Evolutionary conservation across 2,329 filamentous ascomycete genomes (phyloP).

Genomic region (Trichoderma pleuroti): DNA sequence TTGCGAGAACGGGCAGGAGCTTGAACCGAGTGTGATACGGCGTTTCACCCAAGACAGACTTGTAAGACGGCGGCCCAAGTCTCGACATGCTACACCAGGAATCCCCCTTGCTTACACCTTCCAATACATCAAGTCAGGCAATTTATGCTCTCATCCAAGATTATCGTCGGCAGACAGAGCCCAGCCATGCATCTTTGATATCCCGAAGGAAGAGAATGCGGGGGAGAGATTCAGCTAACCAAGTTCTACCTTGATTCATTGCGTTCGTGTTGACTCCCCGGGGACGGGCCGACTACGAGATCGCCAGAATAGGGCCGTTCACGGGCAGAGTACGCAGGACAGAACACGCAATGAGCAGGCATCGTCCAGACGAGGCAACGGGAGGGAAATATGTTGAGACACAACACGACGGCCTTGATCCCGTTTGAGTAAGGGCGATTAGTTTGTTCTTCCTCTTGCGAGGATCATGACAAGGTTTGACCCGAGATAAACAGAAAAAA

Average conservation of each 20-base stretch:
- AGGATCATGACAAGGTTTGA: constrained; percentile 1
- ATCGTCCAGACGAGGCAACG: neutral
- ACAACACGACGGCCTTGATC: neutral
- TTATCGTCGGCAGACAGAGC: neutral
- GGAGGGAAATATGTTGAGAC: neutral
- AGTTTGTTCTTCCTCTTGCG: neutral
- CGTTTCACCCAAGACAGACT: neutral
- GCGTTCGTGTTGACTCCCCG: neutral
- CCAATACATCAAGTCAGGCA: neutral
- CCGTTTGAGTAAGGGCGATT: neutral
- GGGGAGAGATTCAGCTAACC: neutral
- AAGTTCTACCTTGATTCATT: neutral
- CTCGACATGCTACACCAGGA: neutral
- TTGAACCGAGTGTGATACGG: neutral
- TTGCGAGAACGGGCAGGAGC: constrained; percentile 3
- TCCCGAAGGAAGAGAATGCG: neutral
- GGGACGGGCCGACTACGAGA: constrained; percentile 12
- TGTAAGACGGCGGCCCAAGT: neutral
- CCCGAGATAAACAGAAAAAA: neutral
- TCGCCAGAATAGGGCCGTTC: constrained; percentile 4
- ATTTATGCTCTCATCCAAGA: too few relatives aligned
- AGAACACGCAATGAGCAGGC: neutral
- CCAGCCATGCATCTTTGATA: neutral
- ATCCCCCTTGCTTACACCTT: neutral
- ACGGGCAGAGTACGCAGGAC: neutral